These are phyloP conservation scores for Geoglossum cookeanum DNA, from an alignment of 2,329 filamentous ascomycete genomes.

Conservation along the genomic window DNA sequence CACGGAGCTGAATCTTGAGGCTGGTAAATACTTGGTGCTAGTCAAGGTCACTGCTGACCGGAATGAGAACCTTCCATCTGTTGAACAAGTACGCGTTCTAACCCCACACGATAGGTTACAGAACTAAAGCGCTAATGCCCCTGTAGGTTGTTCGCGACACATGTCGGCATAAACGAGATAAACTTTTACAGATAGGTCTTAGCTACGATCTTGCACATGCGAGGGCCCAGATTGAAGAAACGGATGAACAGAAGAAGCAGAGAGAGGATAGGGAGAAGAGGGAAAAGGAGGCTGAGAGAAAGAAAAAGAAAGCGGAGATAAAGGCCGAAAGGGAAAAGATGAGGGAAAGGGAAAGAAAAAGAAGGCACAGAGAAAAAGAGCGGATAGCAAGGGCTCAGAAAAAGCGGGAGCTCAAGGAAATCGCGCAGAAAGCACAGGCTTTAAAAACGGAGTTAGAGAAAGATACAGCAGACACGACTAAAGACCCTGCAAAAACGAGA, in stretches of 20 bases:
- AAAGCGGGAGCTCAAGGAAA: conserved; percentile 4
- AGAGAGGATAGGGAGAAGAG: conserved; percentile 26
- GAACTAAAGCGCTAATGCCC: background rate
- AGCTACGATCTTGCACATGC: conserved; percentile 53
- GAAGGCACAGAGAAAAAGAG: background rate
- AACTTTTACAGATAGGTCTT: conserved; percentile 50
- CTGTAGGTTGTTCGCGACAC: conserved; percentile 37
- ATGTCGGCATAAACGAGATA: conserved; percentile 46
- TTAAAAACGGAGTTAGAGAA: background rate
- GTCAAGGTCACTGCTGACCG: conserved; percentile 55
- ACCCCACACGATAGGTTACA: background rate
- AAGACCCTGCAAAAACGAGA: background rate
- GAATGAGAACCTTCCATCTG: conserved; percentile 27
- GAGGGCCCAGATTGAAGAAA: conserved; percentile 37
- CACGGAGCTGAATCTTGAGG: conserved; percentile 54
- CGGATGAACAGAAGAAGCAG: conserved; percentile 24
- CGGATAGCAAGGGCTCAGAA: conserved; percentile 1
- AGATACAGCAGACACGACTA: background rate
- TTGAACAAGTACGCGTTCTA: conserved; percentile 31
- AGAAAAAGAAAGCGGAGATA: conserved; percentile 8
- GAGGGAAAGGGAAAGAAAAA: conserved; percentile 7
- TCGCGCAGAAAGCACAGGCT: background rate
- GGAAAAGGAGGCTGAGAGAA: conserved; percentile 19
- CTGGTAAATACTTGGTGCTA: conserved; percentile 56
- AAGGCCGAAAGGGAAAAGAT: conserved; percentile 17